These are phyloP conservation scores for Vigna hirtella DNA, from an alignment of 306 rosid species.

Conservation along the genomic window DNA sequence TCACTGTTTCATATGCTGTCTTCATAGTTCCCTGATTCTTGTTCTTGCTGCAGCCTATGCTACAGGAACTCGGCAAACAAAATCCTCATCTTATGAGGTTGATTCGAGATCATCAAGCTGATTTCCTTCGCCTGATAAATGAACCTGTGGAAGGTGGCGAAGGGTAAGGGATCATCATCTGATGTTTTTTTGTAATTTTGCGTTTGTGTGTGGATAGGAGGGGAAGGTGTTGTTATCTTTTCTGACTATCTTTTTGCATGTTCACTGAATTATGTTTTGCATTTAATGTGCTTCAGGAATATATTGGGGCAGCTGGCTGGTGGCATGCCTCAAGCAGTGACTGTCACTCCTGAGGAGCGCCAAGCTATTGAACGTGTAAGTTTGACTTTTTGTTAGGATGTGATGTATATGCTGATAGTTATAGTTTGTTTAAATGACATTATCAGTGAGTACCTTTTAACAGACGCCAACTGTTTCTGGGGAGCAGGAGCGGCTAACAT, in stretches of 20 bases:
- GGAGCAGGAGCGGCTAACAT: not conserved
- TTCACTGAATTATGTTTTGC: constrained; percentile 17
- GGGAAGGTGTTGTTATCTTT: not conserved
- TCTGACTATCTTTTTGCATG: not conserved
- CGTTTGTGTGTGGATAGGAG: not conserved
- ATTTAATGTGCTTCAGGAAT: constrained; percentile 55
- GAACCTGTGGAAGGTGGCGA: constrained; percentile 84
- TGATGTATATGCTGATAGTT: not conserved
- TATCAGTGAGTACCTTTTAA: not conserved
- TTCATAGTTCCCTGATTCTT: not conserved
- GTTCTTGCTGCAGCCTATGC: constrained; percentile 73
- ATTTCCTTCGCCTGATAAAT: constrained; percentile 79
- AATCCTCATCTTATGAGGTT: constrained; percentile 80
- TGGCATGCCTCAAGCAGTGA: constrained; percentile 72
- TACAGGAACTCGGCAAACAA: constrained; percentile 90
- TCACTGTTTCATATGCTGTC: not conserved
- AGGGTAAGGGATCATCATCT: constrained; percentile 54
- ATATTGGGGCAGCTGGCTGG: constrained; percentile 67
- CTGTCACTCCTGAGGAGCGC: constrained; percentile 93
- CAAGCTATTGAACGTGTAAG: constrained; percentile 94
- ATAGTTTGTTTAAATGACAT: not conserved
- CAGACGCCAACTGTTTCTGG: not conserved
- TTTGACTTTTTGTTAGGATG: constrained; percentile 30
- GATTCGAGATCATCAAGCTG: constrained; percentile 80
- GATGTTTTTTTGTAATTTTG: constrained; percentile 1